Percentiles rank a stretch among this genome's conserved stretches.
Conservation (phyloP, 2,329 filamentous ascomycete genomes). For the Diaporthe ilicicola region DNA sequence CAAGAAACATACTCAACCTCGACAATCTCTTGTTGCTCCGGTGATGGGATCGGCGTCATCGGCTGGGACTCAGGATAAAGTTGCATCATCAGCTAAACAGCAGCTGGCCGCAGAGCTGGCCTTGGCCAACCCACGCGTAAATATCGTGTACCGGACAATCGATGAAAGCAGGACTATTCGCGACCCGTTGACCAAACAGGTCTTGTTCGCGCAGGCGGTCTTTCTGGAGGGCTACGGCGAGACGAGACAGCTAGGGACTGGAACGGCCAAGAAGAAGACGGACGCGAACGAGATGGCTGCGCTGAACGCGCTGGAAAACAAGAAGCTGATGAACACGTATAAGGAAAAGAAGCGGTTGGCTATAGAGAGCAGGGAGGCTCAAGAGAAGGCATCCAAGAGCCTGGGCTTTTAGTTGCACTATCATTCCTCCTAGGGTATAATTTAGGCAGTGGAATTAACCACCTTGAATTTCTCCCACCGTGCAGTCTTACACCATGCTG, state of each 20-base stretch:
- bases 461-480: not conserved
- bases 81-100: conserved; percentile 54
- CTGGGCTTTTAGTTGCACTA: conserved; percentile 22
- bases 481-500: not conserved
- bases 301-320: conserved; percentile 68
- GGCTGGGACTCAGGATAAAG: conserved; percentile 48
- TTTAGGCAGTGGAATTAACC: not conserved
- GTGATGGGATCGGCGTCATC: conserved; percentile 53
- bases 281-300: conserved; percentile 76
- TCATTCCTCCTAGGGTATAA: not conserved
- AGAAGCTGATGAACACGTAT: conserved; percentile 66
- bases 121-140: conserved; percentile 26
- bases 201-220: conserved; percentile 69
- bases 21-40: conserved; percentile 23
- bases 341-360: conserved; percentile 52
- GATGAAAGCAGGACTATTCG: conserved; percentile 56
- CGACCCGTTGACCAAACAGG: conserved; percentile 61
- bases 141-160: conserved; percentile 29
- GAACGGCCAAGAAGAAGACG: conserved; percentile 71
- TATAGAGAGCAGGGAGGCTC: conserved; percentile 22
- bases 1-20: conserved; percentile 34
- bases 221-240: conserved; percentile 77
- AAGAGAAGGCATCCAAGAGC: conserved; percentile 26
- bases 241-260: conserved; percentile 67
- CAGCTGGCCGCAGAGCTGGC: conserved; percentile 45